Evolutionary conservation across 495 filamentous ascomycete genomes (phyloP), one percentile per base, ranked within the genome.

Genomic region (Apodospora peruviana): DNA sequence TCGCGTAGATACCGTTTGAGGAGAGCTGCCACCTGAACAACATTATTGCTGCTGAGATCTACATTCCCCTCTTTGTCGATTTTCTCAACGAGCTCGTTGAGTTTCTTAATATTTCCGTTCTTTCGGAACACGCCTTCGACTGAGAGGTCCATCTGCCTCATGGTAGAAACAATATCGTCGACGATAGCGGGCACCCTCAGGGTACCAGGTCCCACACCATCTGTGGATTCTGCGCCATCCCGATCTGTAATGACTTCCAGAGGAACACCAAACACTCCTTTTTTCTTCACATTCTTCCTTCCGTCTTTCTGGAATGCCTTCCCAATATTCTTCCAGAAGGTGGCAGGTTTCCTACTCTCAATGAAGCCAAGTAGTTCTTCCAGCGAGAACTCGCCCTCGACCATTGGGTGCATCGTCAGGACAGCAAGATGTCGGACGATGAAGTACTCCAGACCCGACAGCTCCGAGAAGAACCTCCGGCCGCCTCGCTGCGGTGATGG

Each of bases 121-220:
- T 99, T 99, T 46, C 93, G 86, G 79, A 99, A 99, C 40, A 99
- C 91, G 59, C 94, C 94, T 62, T 99, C 93, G 7, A 97, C 88
- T 16, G 90, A 95, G 77, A 99, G 95, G 68, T 99, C 93, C 90
- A 97, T 99, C 61, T 89, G 91, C 53, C 88, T 83, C 88, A 99
- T 93, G 22, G 91, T 88, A 4, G 87, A 87, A 12, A 97, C 81
- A 21, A 90, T 81, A 59, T 97, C 94, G 60, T 97, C 90, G 29
- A 99, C 78, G 47, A 99, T 75, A 2, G 86, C 83, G 12, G 93
- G 93, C 34, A 97, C 87, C 47, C 86, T 83, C 23, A 99, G 74
- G 42, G 86, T 83, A 29, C 90, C 91, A 16, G 93, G 93, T 8
- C 94, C 93, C 48, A 99, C 86, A 19, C 94, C 94, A 62, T 96